These are phyloP conservation scores for Taiozyma sp. DNA, from an alignment of 1,139 yeast species.

Conservation along the genomic window DNA sequence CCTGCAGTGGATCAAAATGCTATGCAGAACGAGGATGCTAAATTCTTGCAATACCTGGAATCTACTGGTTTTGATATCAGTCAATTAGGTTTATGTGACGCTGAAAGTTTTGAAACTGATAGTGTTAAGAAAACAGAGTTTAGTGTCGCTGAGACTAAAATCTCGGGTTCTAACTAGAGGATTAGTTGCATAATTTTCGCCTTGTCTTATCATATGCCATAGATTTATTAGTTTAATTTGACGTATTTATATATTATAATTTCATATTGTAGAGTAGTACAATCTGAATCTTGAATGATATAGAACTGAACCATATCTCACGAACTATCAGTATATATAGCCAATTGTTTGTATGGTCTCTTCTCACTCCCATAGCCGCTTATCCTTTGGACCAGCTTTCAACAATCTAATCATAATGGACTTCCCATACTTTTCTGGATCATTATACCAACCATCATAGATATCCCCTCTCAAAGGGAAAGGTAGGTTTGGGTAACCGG, in stretches of 20 bases:
- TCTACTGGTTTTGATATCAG: constrained; percentile 54
- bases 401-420: constrained; percentile 11
- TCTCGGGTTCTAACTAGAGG: too few relatives aligned
- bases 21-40: constrained; percentile 69
- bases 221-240: too few relatives aligned
- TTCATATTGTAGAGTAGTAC: too few relatives aligned
- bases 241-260: too few relatives aligned
- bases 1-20: constrained; percentile 86
- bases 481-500: constrained; percentile 8
- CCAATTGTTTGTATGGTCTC: too few relatives aligned
- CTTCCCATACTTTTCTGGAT: constrained; percentile 5
- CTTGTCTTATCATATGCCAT: too few relatives aligned
- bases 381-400: constrained; percentile 4
- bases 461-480: constrained; percentile 10
- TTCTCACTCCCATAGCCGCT: constrained; percentile 2
- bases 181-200: too few relatives aligned
- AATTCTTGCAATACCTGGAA: constrained; percentile 60
- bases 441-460: constrained; percentile 8
- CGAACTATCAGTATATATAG: too few relatives aligned
- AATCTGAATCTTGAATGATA: too few relatives aligned
- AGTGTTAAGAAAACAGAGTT: too few relatives aligned
- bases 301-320: too few relatives aligned
- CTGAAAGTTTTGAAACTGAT: background rate
- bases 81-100: constrained; percentile 21
- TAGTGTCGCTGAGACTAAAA: too few relatives aligned